phyloP scores from a whole-genome alignment of 2,329 filamentous ascomycete species.

The Trichophyton mentagrophytes region DNA sequence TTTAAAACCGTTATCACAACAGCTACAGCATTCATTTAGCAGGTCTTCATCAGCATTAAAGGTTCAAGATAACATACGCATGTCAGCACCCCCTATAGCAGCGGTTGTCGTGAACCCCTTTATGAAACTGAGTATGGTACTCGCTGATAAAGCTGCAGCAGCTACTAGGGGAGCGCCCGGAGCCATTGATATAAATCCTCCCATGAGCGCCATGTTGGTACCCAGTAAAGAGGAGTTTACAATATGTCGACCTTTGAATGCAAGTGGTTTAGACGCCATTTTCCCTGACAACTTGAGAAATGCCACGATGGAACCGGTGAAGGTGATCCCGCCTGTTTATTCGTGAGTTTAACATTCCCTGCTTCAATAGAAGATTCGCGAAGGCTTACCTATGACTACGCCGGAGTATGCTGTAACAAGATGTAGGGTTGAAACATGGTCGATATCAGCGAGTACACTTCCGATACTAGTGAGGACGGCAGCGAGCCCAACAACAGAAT shows the following conservation, averaged over 20 bases:
- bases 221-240: conserved; percentile 64
- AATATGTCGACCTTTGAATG: conserved; percentile 60
- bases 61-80: conserved; percentile 42
- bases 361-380: neutral
- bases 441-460: conserved; percentile 63
- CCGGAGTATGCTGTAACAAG: conserved; percentile 77
- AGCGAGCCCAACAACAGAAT: conserved; percentile 80
- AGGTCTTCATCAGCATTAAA: neutral
- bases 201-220: conserved; percentile 70
- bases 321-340: conserved; percentile 58
- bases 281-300: conserved; percentile 75
- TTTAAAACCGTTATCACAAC: conserved; percentile 85
- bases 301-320: conserved; percentile 80
- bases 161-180: conserved; percentile 68
- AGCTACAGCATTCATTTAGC: conserved; percentile 28
- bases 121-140: conserved; percentile 63
- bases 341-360: neutral
- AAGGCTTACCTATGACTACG: conserved; percentile 55
- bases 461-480: conserved; percentile 81
- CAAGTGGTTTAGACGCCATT: conserved; percentile 65
- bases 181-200: conserved; percentile 67
- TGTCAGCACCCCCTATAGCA: conserved; percentile 84
- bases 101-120: conserved; percentile 82
- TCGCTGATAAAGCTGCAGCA: conserved; percentile 63
- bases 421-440: conserved; percentile 62